Conservation (phyloP, 2,329 filamentous ascomycete genomes). For the Ascochyta clinopodiicola region DNA sequence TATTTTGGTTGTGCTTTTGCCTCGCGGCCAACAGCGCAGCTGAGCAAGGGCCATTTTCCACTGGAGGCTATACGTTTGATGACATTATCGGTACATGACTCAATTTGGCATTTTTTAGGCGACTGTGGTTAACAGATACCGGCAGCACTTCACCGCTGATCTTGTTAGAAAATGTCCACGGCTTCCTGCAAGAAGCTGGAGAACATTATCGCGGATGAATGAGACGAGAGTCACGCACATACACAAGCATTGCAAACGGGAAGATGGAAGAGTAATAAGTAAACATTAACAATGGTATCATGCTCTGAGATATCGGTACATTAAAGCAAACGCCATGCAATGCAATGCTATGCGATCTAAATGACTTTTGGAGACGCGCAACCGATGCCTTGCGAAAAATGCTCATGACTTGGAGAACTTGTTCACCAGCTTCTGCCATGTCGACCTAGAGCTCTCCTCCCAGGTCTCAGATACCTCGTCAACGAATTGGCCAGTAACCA, state of each 20-base stretch:
- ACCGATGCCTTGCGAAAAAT: background rate
- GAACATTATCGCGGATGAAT: background rate
- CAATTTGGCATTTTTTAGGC: background rate
- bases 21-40: background rate
- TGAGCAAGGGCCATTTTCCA: background rate
- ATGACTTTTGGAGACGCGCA: slow-evolving; percentile 15
- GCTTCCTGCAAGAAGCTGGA: background rate
- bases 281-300: slow-evolving; percentile 17
- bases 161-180: background rate
- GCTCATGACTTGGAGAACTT: slow-evolving; percentile 23
- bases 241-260: background rate
- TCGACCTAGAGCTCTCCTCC: slow-evolving; percentile 42
- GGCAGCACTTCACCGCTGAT: background rate
- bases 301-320: slow-evolving; percentile 10
- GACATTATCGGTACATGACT: background rate
- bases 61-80: slow-evolving; percentile 1
- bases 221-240: background rate
- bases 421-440: slow-evolving; percentile 42
- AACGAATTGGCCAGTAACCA: slow-evolving; percentile 50
- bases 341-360: slow-evolving; percentile 26
- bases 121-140: background rate
- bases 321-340: slow-evolving; percentile 27
- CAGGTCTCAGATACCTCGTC: slow-evolving; percentile 39
- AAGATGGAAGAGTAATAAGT: background rate
- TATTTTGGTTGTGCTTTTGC: background rate